A percentile compares a stretch with the other conserved stretches of the same genome.
Evolutionary conservation across 2,329 filamentous ascomycete genomes (phyloP).

Genomic region (Beauveria australis): DNA sequence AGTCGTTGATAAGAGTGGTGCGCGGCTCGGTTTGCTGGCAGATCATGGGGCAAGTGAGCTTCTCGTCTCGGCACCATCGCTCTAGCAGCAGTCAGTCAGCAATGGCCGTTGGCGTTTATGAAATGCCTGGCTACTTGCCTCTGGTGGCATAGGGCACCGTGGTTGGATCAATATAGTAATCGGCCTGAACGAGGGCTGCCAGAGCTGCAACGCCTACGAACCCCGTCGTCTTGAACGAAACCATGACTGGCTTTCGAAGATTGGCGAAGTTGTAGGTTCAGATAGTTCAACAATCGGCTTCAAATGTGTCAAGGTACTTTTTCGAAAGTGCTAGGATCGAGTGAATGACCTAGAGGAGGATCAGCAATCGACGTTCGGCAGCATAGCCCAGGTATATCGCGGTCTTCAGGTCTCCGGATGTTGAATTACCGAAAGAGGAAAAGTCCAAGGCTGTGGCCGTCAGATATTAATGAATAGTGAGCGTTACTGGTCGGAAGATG

Average conservation of each 20-base stretch:
- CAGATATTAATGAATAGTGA: neutral
- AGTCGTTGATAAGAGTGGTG: slow-evolving; percentile 53
- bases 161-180: slow-evolving; percentile 54
- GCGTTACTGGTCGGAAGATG: neutral
- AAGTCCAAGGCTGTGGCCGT: neutral
- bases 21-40: slow-evolving; percentile 52
- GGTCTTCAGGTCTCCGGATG: neutral
- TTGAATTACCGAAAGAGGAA: slow-evolving; percentile 10
- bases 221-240: slow-evolving; percentile 43
- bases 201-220: slow-evolving; percentile 48
- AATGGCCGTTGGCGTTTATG: neutral
- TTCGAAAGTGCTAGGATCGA: neutral
- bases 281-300: neutral
- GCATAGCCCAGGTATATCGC: neutral
- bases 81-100: slow-evolving; percentile 30
- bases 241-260: slow-evolving; percentile 33
- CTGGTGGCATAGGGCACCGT: slow-evolving; percentile 45
- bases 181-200: slow-evolving; percentile 43
- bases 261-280: neutral
- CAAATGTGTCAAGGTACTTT: neutral
- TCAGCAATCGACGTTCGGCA: neutral
- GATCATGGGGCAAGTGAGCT: slow-evolving; percentile 59
- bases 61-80: slow-evolving; percentile 58
- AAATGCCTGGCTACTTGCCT: slow-evolving; percentile 32
- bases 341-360: neutral